A percentile compares a stretch with the other conserved stretches of the same genome.
Evolutionary conservation across 768 basidiomycete genomes (phyloP).

Genomic region (Mycena olivaceomarginata): DNA sequence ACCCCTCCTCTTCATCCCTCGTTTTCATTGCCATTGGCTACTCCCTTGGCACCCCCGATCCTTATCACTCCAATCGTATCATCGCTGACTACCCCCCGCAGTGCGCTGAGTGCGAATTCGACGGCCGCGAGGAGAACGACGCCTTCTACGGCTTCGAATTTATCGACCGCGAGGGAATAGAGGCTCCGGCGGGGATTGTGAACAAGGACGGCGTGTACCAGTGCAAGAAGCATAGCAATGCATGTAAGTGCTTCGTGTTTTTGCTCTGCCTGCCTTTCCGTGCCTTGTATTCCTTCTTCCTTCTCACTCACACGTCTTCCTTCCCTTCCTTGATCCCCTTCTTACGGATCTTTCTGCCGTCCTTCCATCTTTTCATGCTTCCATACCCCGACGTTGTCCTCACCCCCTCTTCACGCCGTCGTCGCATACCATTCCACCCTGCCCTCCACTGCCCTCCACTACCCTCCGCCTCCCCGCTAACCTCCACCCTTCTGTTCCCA

Average conservation of each 20-base stretch:
- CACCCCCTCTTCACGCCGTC: background rate
- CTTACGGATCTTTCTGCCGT: no score
- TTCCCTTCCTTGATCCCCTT: no score
- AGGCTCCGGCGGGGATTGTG: background rate
- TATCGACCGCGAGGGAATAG: slow-evolving; percentile 78
- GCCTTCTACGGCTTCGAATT: slow-evolving; percentile 86
- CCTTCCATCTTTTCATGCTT: no score
- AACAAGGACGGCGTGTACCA: slow-evolving; percentile 46
- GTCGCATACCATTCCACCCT: background rate
- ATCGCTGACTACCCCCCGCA: slow-evolving; percentile 47
- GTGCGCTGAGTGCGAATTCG: slow-evolving; percentile 82
- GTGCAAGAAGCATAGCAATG: slow-evolving; percentile 84
- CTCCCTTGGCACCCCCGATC: slow-evolving; percentile 6
- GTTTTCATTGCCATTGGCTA: background rate
- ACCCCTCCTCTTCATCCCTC: background rate
- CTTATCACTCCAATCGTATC: slow-evolving; percentile 23
- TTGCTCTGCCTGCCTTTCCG: background rate
- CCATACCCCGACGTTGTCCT: background rate
- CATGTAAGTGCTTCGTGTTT: no score
- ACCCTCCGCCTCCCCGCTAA: background rate
- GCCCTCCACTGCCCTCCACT: background rate
- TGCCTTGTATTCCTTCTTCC: background rate
- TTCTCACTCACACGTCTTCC: no score
- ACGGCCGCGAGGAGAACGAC: slow-evolving; percentile 90
- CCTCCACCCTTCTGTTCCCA: no score